Conservation (phyloP, 768 basidiomycete genomes). For the Cantharellus anzutake region DNA sequence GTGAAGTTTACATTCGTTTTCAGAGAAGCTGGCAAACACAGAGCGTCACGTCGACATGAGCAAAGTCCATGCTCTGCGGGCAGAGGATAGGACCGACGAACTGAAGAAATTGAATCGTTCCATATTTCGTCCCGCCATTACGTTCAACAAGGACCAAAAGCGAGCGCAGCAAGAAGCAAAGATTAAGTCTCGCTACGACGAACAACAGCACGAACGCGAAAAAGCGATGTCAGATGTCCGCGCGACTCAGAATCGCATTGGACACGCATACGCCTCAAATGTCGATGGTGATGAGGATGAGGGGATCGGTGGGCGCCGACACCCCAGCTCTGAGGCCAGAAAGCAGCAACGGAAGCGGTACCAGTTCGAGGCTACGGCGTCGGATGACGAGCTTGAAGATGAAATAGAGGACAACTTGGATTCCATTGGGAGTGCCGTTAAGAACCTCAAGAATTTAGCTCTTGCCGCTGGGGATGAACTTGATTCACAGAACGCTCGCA, state of each 20-base stretch:
- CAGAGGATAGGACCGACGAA: conserved; percentile 87
- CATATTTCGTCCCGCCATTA: conserved; percentile 84
- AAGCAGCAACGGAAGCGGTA: conserved; percentile 64
- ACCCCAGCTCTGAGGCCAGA: conserved; percentile 28
- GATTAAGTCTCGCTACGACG: conserved; percentile 67
- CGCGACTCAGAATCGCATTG: conserved; percentile 73
- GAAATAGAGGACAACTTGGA: conserved; percentile 84
- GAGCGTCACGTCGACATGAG: conserved; percentile 88
- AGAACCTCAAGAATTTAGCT: conserved; percentile 59
- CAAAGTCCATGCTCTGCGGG: conserved; percentile 68
- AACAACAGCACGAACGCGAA: conserved; percentile 69
- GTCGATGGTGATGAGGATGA: conserved; percentile 21
- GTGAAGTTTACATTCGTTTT: background rate
- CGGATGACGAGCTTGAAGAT: conserved; percentile 88
- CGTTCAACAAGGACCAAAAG: conserved; percentile 85
- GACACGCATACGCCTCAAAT: conserved; percentile 48
- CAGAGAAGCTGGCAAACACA: conserved; percentile 80
- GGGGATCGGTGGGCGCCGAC: conserved; percentile 19
- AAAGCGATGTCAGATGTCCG: conserved; percentile 70
- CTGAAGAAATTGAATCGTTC: conserved; percentile 86
- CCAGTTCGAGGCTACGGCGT: conserved; percentile 79
- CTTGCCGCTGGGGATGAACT: conserved; percentile 77
- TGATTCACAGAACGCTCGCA: conserved; percentile 63
- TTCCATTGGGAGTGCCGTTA: conserved; percentile 62
- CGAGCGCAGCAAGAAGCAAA: conserved; percentile 74